Evolutionary conservation across 495 filamentous ascomycete genomes (phyloP).

Genomic region (Talaromyces liani): DNA sequence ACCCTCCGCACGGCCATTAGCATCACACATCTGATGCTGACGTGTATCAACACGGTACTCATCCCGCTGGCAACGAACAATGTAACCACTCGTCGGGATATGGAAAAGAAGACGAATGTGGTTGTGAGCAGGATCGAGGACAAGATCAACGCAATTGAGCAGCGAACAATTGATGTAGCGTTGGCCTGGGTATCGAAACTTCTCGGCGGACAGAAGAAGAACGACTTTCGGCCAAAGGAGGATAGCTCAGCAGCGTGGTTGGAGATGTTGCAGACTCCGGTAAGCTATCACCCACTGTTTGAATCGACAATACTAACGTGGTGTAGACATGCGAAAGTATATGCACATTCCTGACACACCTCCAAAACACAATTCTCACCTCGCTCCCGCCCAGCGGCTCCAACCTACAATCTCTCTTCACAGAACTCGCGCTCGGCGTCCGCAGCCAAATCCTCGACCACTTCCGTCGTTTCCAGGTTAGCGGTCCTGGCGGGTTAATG

Average conservation of each 20-base stretch:
- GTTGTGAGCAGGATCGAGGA: slow-evolving; percentile 74
- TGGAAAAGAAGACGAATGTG: slow-evolving; percentile 74
- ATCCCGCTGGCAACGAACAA: slow-evolving; percentile 81
- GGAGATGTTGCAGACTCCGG: slow-evolving; percentile 75
- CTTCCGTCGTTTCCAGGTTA: slow-evolving; percentile 88
- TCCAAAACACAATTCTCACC: slow-evolving; percentile 50
- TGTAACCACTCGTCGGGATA: slow-evolving; percentile 79
- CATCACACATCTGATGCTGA: slow-evolving; percentile 86
- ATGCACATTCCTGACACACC: slow-evolving; percentile 63
- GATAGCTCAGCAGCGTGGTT: slow-evolving; percentile 59
- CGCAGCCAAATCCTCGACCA: slow-evolving; percentile 78
- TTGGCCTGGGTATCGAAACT: slow-evolving; percentile 70
- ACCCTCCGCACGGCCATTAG: slow-evolving; percentile 73
- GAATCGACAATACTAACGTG: not conserved
- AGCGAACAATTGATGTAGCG: slow-evolving; percentile 76
- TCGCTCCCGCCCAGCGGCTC: slow-evolving; percentile 64
- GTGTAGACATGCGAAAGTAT: slow-evolving; percentile 66
- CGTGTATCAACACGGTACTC: slow-evolving; percentile 83
- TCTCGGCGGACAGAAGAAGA: slow-evolving; percentile 76
- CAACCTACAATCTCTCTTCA: slow-evolving; percentile 69
- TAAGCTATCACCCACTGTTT: slow-evolving; percentile 12
- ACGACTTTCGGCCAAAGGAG: slow-evolving; percentile 88
- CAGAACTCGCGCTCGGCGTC: slow-evolving; percentile 78
- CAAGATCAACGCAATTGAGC: slow-evolving; percentile 80
- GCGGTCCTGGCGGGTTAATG: slow-evolving; percentile 85